These are phyloP conservation scores for Castanopsis chinensis DNA, from an alignment of 306 rosid genomes.

Conservation along the genomic window DNA sequence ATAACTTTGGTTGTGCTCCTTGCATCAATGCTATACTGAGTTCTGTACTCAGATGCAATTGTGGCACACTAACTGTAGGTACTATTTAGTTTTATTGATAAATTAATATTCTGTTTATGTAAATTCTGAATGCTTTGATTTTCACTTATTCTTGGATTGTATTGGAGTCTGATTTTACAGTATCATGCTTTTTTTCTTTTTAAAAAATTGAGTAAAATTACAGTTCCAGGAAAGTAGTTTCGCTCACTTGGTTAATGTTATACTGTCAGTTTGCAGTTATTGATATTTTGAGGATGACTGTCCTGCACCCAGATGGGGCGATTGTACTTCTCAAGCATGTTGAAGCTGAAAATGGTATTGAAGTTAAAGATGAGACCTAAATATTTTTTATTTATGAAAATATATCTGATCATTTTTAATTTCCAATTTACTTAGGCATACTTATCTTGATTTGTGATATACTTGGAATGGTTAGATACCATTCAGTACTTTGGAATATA, in stretches of 20 bases:
- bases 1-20: too few species aligned
- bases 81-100: too few species aligned
- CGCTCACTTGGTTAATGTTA: constrained; percentile 9
- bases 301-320: constrained; percentile 95
- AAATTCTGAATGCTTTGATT: not conserved
- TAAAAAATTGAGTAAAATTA: not conserved
- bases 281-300: constrained; percentile 70
- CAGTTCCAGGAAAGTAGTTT: constrained; percentile 7
- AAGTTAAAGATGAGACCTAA: constrained; percentile 6
- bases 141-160: not conserved
- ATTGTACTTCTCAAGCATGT: constrained; percentile 46
- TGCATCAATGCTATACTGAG: not conserved
- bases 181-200: constrained; percentile 12
- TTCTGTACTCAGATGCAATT: not conserved
- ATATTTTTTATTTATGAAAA: constrained; percentile 12
- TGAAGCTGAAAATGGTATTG: constrained; percentile 66
- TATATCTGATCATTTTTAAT: constrained; percentile 7
- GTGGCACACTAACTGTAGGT: not conserved
- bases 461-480: too few species aligned
- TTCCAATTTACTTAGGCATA: not conserved
- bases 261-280: constrained; percentile 56
- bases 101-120: not conserved
- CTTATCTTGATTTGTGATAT: too few species aligned
- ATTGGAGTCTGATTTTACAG: constrained; percentile 12
- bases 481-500: too few species aligned